Evolutionary conservation across 495 filamentous ascomycete genomes (phyloP).

Genomic region (Tuber aestivum): DNA sequence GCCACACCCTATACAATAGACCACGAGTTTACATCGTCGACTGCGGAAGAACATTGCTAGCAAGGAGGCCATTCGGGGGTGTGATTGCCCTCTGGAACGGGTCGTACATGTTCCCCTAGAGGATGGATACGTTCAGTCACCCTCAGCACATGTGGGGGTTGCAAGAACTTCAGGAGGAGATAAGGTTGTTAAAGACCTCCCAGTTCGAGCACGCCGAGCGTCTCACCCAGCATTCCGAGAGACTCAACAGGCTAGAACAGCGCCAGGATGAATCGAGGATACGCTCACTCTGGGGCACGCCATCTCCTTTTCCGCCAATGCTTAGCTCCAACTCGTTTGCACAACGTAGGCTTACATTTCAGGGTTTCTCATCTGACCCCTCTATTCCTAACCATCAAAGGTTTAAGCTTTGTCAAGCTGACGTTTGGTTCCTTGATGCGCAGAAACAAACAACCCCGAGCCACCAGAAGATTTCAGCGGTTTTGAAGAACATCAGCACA

Average conservation of each 20-base stretch:
- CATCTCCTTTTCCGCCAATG: conserved; percentile 61
- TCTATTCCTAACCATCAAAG: conserved; percentile 27
- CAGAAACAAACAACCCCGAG: conserved; percentile 69
- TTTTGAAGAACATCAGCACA: conserved; percentile 74
- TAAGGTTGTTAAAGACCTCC: conserved; percentile 58
- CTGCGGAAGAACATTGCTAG: conserved; percentile 21
- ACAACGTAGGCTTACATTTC: conserved; percentile 48
- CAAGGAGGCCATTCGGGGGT: conserved; percentile 20
- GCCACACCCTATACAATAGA: background rate
- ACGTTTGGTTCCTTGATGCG: conserved; percentile 13
- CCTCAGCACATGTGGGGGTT: conserved; percentile 37
- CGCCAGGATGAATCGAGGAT: conserved; percentile 61
- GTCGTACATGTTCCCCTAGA: conserved; percentile 39
- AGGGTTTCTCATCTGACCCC: conserved; percentile 53
- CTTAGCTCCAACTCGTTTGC: conserved; percentile 43
- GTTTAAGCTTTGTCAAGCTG: conserved; percentile 19
- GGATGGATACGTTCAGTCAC: conserved; percentile 37
- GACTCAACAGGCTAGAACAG: conserved; percentile 59
- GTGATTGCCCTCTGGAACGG: conserved; percentile 31
- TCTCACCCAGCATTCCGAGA: conserved; percentile 40
- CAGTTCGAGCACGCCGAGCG: conserved; percentile 62
- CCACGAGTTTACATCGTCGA: conserved; percentile 1
- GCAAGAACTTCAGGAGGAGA: conserved; percentile 61
- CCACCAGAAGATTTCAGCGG: conserved; percentile 71
- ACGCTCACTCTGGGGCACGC: conserved; percentile 62